Evolutionary conservation across 2,329 filamentous ascomycete species (phyloP), one percentile per base, ranked within the genome.

Genomic region (Monosporascus sp.): DNA sequence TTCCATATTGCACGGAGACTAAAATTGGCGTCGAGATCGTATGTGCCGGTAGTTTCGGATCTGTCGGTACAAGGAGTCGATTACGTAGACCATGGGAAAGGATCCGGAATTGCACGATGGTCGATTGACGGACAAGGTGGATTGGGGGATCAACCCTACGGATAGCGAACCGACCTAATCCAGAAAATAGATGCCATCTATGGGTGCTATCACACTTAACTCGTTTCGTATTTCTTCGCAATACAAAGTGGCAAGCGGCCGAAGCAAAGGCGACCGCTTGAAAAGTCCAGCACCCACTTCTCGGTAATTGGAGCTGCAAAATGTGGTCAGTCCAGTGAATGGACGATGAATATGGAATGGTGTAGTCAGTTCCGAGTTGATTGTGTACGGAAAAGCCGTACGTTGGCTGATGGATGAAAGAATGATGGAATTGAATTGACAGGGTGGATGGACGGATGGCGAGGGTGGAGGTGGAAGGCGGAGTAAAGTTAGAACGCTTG

Each of bases 1-100:
- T 41, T 67, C 65, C 73, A 76, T 76, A 51, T 53, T 61, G 57
- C 27, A 49, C 47, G 50, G 52, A 45, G 43, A 50, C 19, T 38
- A 40, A n/a, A 50, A 38, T n/a, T 27, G n/a, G 41, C 17, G 7
- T 49, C 27, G 3, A 24, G 47, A 45, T 41, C 27, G 37, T n/a
- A 54, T 50, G 34, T 52, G 47, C 48, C 34, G 53, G 37, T 14
- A 38, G 9, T 27, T 19, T 50, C 24, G 36, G 20, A 43, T 43
- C 31, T 24, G 16, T 27, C 17, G 37, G 27, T 31, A 7, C 24
- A 44, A 22, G 20, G 19, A 27, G 26, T 27, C n/a, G 17, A 24
- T 16, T 17, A 27, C 16, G 43, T 46, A 27, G 43, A 46, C 22
- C 43, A 31, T 27, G 14, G 11, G 6, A 14, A 17, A 26, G 40